Conservation (phyloP, 2,329 filamentous ascomycete genomes). For the Epichloe typhina region DNA sequence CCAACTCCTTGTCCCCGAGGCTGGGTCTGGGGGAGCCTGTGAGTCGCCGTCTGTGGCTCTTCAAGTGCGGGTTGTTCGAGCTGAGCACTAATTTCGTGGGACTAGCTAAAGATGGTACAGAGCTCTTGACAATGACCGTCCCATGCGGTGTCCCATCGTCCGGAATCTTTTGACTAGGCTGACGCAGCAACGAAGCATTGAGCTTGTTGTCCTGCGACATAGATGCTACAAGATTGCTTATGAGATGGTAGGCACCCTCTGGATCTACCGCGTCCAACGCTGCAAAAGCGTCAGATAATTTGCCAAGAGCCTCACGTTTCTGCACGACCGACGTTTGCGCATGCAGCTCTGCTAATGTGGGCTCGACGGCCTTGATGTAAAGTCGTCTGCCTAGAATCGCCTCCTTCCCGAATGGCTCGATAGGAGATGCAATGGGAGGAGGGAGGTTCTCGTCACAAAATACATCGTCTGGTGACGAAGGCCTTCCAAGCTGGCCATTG, state of each 20-base stretch:
- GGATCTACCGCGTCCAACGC: slow-evolving; percentile 77
- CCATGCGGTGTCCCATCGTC: slow-evolving; percentile 35
- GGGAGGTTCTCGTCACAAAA: slow-evolving; percentile 52
- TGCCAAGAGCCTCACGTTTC: slow-evolving; percentile 73
- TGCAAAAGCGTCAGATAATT: slow-evolving; percentile 74
- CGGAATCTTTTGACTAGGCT: slow-evolving; percentile 26
- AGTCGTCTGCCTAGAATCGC: slow-evolving; percentile 67
- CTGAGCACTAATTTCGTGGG: slow-evolving; percentile 60
- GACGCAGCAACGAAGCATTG: slow-evolving; percentile 31
- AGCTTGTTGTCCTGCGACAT: slow-evolving; percentile 59
- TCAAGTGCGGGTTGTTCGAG: slow-evolving; percentile 74
- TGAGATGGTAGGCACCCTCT: slow-evolving; percentile 75
- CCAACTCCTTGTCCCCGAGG: slow-evolving; percentile 30
- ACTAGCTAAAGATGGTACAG: slow-evolving; percentile 26
- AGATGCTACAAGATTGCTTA: slow-evolving; percentile 64
- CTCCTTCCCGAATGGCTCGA: slow-evolving; percentile 61
- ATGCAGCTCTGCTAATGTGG: slow-evolving; percentile 71
- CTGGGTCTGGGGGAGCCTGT: slow-evolving; percentile 24
- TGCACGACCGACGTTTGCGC: slow-evolving; percentile 55
- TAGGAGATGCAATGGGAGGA: slow-evolving; percentile 29
- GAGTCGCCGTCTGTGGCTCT: slow-evolving; percentile 60
- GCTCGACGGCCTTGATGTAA: slow-evolving; percentile 71
- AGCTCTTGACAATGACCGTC: slow-evolving; percentile 45
- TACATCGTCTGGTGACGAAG: slow-evolving; percentile 26
- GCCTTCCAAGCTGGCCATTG: slow-evolving; percentile 24